Evolutionary conservation across 2,329 filamentous ascomycete genomes (phyloP).

Genomic region (Diaporthe destruens): DNA sequence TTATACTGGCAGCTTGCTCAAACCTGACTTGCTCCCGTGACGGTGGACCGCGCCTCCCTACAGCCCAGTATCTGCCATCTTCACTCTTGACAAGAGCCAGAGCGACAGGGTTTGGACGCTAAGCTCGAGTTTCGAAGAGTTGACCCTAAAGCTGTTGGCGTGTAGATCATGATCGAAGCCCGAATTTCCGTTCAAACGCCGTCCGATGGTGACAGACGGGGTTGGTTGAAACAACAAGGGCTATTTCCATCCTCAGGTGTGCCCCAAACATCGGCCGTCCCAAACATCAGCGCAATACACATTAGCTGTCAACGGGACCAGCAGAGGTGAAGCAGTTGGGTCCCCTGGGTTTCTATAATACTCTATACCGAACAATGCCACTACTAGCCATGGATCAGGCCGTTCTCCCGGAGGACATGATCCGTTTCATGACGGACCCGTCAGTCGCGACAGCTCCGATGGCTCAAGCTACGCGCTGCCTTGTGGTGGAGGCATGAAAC

Average conservation of each 20-base stretch:
- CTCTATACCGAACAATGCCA: background rate
- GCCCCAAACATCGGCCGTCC: slow-evolving; percentile 19
- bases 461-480: slow-evolving; percentile 3
- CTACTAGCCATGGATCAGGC: slow-evolving; percentile 8
- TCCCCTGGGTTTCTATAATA: background rate
- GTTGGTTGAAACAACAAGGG: slow-evolving; percentile 23
- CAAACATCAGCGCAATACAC: slow-evolving; percentile 3
- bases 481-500: slow-evolving; percentile 10
- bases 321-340: slow-evolving; percentile 4
- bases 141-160: background rate
- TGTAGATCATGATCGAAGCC: background rate
- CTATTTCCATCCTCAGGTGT: slow-evolving; percentile 25
- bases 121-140: background rate
- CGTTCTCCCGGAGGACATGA: background rate
- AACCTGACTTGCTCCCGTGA: background rate
- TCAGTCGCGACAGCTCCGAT: background rate
- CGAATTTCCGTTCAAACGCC: background rate
- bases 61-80: background rate
- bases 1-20: background rate
- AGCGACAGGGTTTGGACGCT: background rate
- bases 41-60: background rate
- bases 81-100: background rate
- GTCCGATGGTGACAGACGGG: slow-evolving; percentile 9
- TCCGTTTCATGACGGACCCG: background rate
- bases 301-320: background rate